Percentiles rank a stretch among this genome's conserved stretches.
phyloP scores from a whole-genome alignment of 2,329 filamentous ascomycete species.

The Mariannaea sp. region DNA sequence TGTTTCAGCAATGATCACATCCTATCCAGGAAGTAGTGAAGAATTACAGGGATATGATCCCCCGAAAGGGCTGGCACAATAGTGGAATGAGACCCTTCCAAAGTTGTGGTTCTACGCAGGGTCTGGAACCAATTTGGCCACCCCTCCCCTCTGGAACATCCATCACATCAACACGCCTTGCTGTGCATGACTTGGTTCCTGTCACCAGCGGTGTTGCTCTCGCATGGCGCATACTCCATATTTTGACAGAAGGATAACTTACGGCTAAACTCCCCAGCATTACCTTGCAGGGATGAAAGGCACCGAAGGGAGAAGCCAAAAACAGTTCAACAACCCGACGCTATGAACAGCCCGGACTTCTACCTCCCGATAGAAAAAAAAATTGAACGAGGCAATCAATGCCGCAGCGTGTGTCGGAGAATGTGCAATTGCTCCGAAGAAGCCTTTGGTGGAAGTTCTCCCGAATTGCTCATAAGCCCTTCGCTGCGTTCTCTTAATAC shows the following conservation, averaged over 20 bases:
- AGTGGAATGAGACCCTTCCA: slow-evolving; percentile 15
- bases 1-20: slow-evolving; percentile 23
- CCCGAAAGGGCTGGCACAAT: slow-evolving; percentile 23
- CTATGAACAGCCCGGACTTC: neutral
- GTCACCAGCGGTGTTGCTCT: neutral
- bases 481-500: neutral
- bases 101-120: neutral
- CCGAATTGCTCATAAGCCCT: neutral
- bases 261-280: slow-evolving; percentile 4
- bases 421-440: slow-evolving; percentile 9
- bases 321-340: slow-evolving; percentile 7
- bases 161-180: neutral
- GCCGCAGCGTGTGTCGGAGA: neutral
- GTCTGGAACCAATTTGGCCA: neutral
- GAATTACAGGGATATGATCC: slow-evolving; percentile 20
- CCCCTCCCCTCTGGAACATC: neutral
- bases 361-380: slow-evolving; percentile 10
- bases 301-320: slow-evolving; percentile 5
- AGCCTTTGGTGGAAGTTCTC: neutral
- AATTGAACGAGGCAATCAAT: too few species aligned
- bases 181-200: neutral
- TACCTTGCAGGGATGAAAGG: slow-evolving; percentile 12
- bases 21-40: neutral
- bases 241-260: neutral
- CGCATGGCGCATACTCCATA: neutral